Percentiles rank a stretch among this genome's conserved stretches.
phyloP scores from a whole-genome alignment of 495 filamentous ascomycete genomes.

The Neurospora pannonica region DNA sequence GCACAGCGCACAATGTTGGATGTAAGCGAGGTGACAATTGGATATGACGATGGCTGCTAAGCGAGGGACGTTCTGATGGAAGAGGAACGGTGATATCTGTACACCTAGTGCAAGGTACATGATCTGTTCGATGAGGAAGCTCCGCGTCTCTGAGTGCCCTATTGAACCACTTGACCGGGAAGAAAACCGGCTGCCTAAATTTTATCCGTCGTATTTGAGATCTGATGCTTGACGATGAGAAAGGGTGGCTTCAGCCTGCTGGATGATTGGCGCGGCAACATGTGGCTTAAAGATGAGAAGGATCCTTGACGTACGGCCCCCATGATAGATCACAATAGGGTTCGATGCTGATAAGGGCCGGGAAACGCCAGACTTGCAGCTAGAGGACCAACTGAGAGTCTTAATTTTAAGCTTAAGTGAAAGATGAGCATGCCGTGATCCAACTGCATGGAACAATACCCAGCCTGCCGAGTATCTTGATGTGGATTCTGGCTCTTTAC shows the following conservation, averaged over 20 bases:
- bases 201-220: neutral
- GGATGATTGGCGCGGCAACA: neutral
- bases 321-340: neutral
- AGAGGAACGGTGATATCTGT: neutral
- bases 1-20: neutral
- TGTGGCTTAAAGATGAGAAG: neutral
- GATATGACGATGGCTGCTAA: neutral
- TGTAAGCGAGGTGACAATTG: neutral
- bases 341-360: neutral
- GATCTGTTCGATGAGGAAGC: neutral
- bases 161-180: neutral
- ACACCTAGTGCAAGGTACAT: neutral
- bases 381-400: neutral
- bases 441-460: neutral
- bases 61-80: neutral
- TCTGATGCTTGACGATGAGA: neutral
- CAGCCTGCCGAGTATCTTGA: neutral
- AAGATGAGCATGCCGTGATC: neutral
- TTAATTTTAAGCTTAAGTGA: neutral
- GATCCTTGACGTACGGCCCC: neutral
- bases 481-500: neutral
- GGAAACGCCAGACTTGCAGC: neutral
- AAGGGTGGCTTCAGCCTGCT: neutral
- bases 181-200: neutral
- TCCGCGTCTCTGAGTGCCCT: neutral